Base-by-base conservation (phyloP, 2,329 filamentous ascomycete species). In the Monosporascus ibericus region DNA sequence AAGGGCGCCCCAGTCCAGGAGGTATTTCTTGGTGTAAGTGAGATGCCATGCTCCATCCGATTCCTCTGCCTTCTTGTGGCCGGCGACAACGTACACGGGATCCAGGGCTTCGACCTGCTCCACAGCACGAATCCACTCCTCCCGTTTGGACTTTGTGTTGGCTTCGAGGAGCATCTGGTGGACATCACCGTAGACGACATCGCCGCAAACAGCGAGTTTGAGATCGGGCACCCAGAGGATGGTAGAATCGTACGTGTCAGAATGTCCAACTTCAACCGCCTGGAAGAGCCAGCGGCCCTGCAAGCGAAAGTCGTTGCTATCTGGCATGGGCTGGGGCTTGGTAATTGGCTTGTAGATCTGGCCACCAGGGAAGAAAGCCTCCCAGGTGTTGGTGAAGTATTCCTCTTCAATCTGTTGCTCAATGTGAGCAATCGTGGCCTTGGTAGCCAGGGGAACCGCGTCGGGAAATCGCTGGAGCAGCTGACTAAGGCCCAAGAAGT, bases 101-200 rank as follows among this genome's bases (percentile, higher is more conserved):
- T 64, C 44, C n/a, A 70, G 52, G 0, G 63, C 56, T 36, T 64
- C 63, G 15, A 73, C 61, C 17, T 52, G 65, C 22, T 67, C 63
- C 1, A 73, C 54, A 3, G 64, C 60, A 0, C 51, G 36, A 5
- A 72, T 61, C 70, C 71, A 73, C 14, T 63, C 59, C 8, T 58
- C 50, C 1, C 69, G 57, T 50, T 65, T 63, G 1, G 60, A 59
- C 3, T 60, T 51, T 1, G 67, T 72, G 42, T 65, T 66, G 0
- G 65, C 63, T 48, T 72, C 70, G 3, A 55, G 60, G 1, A 73
- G 58, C 55, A 64, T 67, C 55, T 69, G 68, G 46, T 71, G 66
- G 5, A 65, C 61, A 22, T 70, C 59, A 0, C 68, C 68, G 50
- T 73, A 73, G 1, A 72, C 67, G 22, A 67, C 65, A 52, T 74